Conservation (phyloP, 139 green algal genomes). For the Coccomyxa sp. region DNA sequence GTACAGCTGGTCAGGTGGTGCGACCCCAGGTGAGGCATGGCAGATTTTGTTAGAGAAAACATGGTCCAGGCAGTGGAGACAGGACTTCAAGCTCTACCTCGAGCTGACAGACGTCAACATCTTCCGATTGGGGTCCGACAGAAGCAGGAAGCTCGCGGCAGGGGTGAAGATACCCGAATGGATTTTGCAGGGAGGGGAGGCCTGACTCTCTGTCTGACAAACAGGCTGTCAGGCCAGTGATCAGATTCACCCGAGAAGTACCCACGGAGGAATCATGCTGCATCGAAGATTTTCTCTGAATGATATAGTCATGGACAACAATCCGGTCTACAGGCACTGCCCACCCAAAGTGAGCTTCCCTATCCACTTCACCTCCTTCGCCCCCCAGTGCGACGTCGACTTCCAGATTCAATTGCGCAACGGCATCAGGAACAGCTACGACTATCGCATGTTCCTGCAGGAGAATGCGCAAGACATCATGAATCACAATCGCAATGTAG, state of each 20-base stretch:
- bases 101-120: background rate
- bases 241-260: too few species aligned
- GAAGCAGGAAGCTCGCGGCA: background rate
- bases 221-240: background rate
- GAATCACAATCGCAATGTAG: background rate
- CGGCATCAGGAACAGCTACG: background rate
- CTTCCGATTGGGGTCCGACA: background rate
- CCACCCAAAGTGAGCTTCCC: background rate
- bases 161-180: background rate
- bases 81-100: background rate
- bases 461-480: conserved; percentile 1
- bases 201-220: background rate
- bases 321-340: background rate
- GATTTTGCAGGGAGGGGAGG: background rate
- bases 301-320: conserved; percentile 1
- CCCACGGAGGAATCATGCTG: background rate
- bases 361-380: background rate
- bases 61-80: background rate
- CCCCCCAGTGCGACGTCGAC: background rate
- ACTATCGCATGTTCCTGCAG: background rate
- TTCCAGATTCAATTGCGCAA: background rate
- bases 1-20: background rate
- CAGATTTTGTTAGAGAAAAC: background rate
- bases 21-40: background rate
- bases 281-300: conserved; percentile 1